Conservation (phyloP, 2,329 filamentous ascomycete genomes). For the Alternaria triticina region DNA sequence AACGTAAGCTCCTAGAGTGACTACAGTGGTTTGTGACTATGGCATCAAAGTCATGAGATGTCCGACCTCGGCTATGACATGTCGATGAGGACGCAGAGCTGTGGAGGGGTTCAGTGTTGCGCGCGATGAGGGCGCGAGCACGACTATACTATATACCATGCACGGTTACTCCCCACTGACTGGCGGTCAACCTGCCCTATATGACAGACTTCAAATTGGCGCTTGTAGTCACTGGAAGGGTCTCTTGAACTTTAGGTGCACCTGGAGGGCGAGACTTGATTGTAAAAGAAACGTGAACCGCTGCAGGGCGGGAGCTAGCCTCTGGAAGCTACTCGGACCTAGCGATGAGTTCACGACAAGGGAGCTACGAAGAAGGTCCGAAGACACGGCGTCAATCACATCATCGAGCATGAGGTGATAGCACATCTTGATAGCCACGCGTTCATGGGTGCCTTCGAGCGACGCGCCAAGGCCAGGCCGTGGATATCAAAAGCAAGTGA, state of each 20-base stretch:
- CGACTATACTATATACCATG: slow-evolving; percentile 20
- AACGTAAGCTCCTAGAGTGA: slow-evolving; percentile 10
- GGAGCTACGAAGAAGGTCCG: not conserved
- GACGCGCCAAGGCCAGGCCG: not conserved
- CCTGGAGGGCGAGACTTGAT: not conserved
- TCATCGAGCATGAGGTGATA: not conserved
- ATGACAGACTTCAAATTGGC: slow-evolving; percentile 15
- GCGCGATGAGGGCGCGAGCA: not conserved
- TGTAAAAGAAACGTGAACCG: not conserved
- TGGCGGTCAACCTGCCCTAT: slow-evolving; percentile 30
- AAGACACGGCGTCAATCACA: slow-evolving; percentile 1
- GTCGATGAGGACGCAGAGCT: not conserved
- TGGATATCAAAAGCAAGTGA: slow-evolving; percentile 5
- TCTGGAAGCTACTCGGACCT: not conserved
- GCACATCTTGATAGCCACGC: not conserved
- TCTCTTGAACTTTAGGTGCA: not conserved
- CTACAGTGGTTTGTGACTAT: slow-evolving; percentile 9
- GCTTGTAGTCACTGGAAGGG: slow-evolving; percentile 25
- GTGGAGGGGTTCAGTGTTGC: slow-evolving; percentile 6
- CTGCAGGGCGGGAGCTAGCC: slow-evolving; percentile 1
- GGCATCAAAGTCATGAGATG: not conserved
- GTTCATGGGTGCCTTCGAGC: not conserved
- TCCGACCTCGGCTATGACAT: not conserved
- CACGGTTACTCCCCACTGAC: slow-evolving; percentile 25
- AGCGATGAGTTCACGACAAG: slow-evolving; percentile 1